Evolutionary conservation across 129 eudicot species (phyloP), one percentile per base, ranked within the genome.

Genomic region (Escallonia rubra): DNA sequence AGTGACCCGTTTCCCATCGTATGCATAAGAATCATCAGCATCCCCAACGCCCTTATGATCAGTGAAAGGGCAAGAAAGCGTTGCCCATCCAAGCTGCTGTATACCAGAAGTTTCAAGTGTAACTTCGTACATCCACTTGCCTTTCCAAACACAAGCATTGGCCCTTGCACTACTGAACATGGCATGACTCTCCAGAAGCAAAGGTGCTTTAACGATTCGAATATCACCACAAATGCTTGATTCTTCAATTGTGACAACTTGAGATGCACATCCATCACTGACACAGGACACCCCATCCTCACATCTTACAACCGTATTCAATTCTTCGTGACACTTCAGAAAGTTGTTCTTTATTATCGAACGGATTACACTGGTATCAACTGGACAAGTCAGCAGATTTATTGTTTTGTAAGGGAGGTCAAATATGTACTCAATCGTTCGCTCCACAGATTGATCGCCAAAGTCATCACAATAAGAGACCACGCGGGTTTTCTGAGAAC

Each of bases 91-190:
- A 77, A 94, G 85, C 78, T 90, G 97, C 69, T 90, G 99, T 63
- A 90, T 68, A 43, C 97, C 99, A 14, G 88, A 81, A 10, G 99
- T 94, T 83, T 94, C 99, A 13, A 94, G 96, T 69, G 84, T 90
- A 62, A 87, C 97, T 81, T 94, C 99, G 73, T 90, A 94, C 99
- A 94, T 94, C 99, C 99, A 94, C 78, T 90, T 90, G 53, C 99
- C 99, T 85, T 87, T 85, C 99, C 99, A 94, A 13, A 90, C 96
- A 83, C 99, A 90, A 16, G 92, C 72, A 79, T 83, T 90, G 50
- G 96, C 97, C 69, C 99, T 83, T 63, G 81, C 89, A 63, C 99
- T 94, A 51, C 96, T 85, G 66, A 94, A 94, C 53, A 90, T 71
- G 6, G 91, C 90, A 74, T 87, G 87, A 75, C 99, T 87, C 72